A percentile compares a stretch with the other conserved stretches of the same genome.
Conservation (phyloP, 805 yeast genomes). For the Clavispora vitiphila region DNA sequence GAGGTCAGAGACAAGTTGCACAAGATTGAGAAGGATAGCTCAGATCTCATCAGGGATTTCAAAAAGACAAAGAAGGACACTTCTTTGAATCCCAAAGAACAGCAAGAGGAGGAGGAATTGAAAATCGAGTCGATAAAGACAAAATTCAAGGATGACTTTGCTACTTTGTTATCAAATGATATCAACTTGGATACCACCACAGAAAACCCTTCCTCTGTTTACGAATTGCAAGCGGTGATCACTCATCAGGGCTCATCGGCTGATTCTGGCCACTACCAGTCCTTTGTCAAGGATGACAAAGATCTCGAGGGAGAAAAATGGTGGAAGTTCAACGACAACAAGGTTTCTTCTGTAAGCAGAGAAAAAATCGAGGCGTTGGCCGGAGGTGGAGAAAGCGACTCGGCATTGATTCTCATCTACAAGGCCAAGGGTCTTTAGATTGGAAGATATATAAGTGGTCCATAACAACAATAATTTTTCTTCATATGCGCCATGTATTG, state of each 20-base stretch:
- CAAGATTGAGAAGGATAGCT: conserved; percentile 67
- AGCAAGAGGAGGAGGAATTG: conserved; percentile 48
- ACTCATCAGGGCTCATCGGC: conserved; percentile 96
- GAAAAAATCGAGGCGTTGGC: conserved; percentile 81
- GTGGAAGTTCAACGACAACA: conserved; percentile 95
- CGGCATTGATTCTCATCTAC: conserved; percentile 85
- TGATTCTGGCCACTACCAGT: conserved; percentile 96
- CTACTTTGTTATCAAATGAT: conserved; percentile 36
- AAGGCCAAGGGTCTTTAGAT: conserved; percentile 65
- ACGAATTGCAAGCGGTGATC: conserved; percentile 75
- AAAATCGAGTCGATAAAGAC: conserved; percentile 43
- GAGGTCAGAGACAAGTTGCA: conserved; percentile 73
- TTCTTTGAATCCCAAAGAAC: conserved; percentile 46
- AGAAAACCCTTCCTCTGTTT: conserved; percentile 83
- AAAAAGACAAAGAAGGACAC: conserved; percentile 51
- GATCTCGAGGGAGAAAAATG: conserved; percentile 69
- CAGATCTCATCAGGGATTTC: conserved; percentile 67
- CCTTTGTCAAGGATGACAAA: conserved; percentile 68
- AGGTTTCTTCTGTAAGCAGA: conserved; percentile 69
- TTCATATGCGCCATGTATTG: background rate
- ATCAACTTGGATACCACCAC: conserved; percentile 37
- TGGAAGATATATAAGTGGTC: too few species aligned
- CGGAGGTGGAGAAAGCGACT: conserved; percentile 98
- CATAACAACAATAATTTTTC: too few species aligned
- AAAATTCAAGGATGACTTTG: conserved; percentile 48